Evolutionary conservation across 2,329 filamentous ascomycete genomes (phyloP).

Genomic region (Colletotrichum sp.): DNA sequence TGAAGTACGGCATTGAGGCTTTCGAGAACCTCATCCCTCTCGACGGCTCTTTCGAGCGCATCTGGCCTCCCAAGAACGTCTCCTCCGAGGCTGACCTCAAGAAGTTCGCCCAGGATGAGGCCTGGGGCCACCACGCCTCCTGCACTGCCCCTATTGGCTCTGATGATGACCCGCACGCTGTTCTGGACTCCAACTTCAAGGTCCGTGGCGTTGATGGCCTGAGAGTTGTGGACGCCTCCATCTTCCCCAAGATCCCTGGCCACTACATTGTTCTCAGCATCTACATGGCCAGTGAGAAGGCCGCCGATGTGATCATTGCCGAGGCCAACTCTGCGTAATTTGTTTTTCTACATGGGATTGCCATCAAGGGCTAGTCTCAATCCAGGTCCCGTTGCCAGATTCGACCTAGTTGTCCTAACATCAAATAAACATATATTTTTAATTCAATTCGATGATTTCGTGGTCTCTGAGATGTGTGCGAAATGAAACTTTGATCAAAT

Average conservation of each 20-base stretch:
- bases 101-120: slow-evolving; percentile 44
- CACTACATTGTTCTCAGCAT: slow-evolving; percentile 51
- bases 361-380: neutral
- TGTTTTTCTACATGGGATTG: fast-evolving
- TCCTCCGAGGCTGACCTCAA: slow-evolving; percentile 47
- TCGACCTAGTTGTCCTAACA: neutral
- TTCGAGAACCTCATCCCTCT: slow-evolving; percentile 36
- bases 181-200: slow-evolving; percentile 62
- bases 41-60: slow-evolving; percentile 42
- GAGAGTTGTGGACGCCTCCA: slow-evolving; percentile 66
- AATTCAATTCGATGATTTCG: neutral
- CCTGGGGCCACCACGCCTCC: slow-evolving; percentile 63
- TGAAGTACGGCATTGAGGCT: slow-evolving; percentile 50
- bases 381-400: neutral
- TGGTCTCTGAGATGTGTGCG: neutral
- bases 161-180: slow-evolving; percentile 58
- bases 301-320: slow-evolving; percentile 39
- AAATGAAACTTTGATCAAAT: neutral
- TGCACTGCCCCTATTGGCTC: slow-evolving; percentile 62
- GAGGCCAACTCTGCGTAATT: slow-evolving; percentile 12
- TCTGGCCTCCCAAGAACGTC: slow-evolving; percentile 41
- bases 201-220: slow-evolving; percentile 61
- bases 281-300: slow-evolving; percentile 66
- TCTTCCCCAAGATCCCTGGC: slow-evolving; percentile 57
- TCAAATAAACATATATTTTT: neutral